Percentiles rank a stretch among this genome's conserved stretches.
These are phyloP conservation scores for Kwoniella sp. DNA, from an alignment of 768 basidiomycete species.

Conservation along the genomic window DNA sequence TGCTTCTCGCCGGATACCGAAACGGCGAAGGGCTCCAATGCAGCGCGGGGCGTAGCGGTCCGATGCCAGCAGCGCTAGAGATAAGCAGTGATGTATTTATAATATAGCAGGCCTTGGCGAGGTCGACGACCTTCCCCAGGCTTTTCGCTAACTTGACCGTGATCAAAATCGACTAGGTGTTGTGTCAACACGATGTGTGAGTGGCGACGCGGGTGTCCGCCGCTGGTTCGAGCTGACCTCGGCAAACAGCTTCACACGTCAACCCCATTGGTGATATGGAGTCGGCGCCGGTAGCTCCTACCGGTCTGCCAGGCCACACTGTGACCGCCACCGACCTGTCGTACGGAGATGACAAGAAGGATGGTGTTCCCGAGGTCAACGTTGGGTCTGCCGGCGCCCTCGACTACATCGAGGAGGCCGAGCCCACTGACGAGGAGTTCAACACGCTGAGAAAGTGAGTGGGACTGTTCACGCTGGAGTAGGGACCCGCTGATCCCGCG, in stretches of 20 bases:
- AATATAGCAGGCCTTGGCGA: too few species aligned
- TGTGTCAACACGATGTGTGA: conserved; percentile 9
- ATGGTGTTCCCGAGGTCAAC: background rate
- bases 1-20: too few species aligned
- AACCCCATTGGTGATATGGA: conserved; percentile 22
- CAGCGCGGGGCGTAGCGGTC: too few species aligned
- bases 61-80: too few species aligned
- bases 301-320: conserved; percentile 11
- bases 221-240: background rate
- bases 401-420: conserved; percentile 13
- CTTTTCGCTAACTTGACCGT: too few species aligned
- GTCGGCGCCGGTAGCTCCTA: conserved; percentile 23
- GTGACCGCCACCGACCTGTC: background rate
- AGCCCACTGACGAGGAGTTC: conserved; percentile 41
- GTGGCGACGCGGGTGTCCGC: background rate
- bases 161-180: too few species aligned
- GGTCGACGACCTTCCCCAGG: too few species aligned
- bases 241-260: conserved; percentile 9
- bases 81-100: too few species aligned
- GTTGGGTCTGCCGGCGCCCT: conserved; percentile 10
- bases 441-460: conserved; percentile 35
- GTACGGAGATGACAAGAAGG: conserved; percentile 7
- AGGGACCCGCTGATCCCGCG: background rate
- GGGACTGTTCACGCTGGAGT: background rate
- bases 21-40: too few species aligned